Conservation (phyloP, 306 rosid species). For the Amphicarpaea edgeworthii region DNA sequence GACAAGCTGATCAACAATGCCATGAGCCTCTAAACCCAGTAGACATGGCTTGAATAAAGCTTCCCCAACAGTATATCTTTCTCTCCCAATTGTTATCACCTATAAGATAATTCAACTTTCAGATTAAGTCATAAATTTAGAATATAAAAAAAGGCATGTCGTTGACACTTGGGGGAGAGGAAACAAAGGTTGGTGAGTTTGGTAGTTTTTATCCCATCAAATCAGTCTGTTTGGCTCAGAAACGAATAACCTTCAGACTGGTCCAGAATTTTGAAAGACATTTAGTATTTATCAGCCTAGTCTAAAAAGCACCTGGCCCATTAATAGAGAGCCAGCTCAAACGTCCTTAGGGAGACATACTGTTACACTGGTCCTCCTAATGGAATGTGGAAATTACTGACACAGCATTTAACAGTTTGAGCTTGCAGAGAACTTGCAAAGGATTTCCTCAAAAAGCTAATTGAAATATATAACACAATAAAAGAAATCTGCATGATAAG, state of each 20-base stretch:
- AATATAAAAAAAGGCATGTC: not conserved
- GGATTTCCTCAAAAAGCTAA: not conserved
- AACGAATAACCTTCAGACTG: not conserved
- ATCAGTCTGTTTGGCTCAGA: slow-evolving; percentile 7
- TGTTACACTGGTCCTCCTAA: not conserved
- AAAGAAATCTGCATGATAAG: slow-evolving; percentile 5
- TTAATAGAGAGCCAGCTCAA: slow-evolving; percentile 3
- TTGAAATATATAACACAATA: not conserved
- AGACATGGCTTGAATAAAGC: slow-evolving; percentile 88
- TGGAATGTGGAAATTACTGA: slow-evolving; percentile 22
- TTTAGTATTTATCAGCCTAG: not conserved
- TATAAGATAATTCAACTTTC: slow-evolving; percentile 50
- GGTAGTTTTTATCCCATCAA: not conserved
- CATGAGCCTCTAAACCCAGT: slow-evolving; percentile 88
- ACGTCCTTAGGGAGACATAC: slow-evolving; percentile 7
- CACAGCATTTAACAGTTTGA: slow-evolving; percentile 21
- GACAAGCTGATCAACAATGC: slow-evolving; percentile 96
- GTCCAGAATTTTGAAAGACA: not conserved
- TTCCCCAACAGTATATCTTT: slow-evolving; percentile 87
- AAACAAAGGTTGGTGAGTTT: not conserved
- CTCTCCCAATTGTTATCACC: slow-evolving; percentile 85
- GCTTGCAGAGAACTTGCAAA: not conserved
- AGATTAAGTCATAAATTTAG: slow-evolving; percentile 22
- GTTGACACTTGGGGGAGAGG: not conserved
- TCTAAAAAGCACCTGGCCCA: not conserved